Base-by-base conservation (phyloP, 306 rosid species). In the Phaseolus lunatus region DNA sequence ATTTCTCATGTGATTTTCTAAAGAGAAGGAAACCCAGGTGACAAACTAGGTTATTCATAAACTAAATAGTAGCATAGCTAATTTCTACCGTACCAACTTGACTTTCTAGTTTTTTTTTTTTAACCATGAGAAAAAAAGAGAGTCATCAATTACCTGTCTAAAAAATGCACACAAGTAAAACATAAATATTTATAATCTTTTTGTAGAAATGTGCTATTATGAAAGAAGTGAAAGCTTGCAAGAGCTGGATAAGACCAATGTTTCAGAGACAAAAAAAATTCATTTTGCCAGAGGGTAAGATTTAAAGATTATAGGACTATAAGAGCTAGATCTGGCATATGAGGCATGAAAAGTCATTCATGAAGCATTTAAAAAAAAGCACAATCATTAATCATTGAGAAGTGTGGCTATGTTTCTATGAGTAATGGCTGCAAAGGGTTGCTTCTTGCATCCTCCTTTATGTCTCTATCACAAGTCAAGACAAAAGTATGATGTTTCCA, bases 401-500 rank as follows among this genome's bases (percentile, higher is more conserved):
- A 29, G 44, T 5, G 44, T 16, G 23, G 67, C 1, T 16, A 33
- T 63, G 14, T 63, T 31, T 33, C 5, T 23, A 33, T 9, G 43
- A 58, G 67, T 61, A 29, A 27, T 29, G 22, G 43, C 67, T 5
- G 41, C 43, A 61, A 61, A 61, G 13, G 26, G 14, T 58, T 13
- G 35, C 39, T 26, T 58, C 65, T 26, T 58, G 19, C 65, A 5
- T 58, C 3, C 39, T 61, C 13, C 67, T 61, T 61, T 61, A 27
- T 61, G 67, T 61, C 67, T 15, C 67, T 3, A 8, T 61, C 67
- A 61, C 67, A 61, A 14, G 16, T 29, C 43, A 61, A 29, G 44
- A 61, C 22, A 29, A 61, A 57, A 26, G 12, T 14, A 7, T 8
- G 14, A 27, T 61, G 23, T 16, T 29, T 27, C 22, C 23, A 7